phyloP scores from a whole-genome alignment of 257 asterid genomes.

The Nicotiana paniculata region DNA sequence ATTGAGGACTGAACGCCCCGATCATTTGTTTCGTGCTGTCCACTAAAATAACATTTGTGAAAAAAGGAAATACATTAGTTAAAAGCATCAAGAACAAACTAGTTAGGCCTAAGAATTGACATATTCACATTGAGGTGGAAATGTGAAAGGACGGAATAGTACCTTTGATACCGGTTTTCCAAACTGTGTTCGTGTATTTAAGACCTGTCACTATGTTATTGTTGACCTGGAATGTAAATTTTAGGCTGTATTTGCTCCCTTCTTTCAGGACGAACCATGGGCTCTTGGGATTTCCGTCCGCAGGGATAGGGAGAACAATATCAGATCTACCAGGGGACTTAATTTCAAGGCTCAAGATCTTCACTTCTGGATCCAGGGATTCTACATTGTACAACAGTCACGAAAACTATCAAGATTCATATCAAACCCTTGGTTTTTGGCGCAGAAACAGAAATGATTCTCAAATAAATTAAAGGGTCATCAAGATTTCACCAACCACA shows the following conservation, averaged over 20 bases:
- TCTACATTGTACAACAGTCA: constrained; percentile 23
- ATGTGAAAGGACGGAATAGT: background rate
- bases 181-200: constrained; percentile 56
- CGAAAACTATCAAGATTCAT: background rate
- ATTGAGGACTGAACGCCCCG: constrained; percentile 94
- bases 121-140: background rate
- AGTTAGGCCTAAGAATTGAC: background rate
- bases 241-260: constrained; percentile 58
- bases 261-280: constrained; percentile 69
- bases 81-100: background rate
- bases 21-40: constrained; percentile 90
- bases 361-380: constrained; percentile 67
- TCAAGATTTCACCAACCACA: background rate
- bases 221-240: constrained; percentile 54
- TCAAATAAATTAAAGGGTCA: background rate
- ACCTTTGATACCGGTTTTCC: constrained; percentile 80
- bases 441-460: background rate
- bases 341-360: constrained; percentile 50
- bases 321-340: constrained; percentile 57
- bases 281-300: constrained; percentile 49
- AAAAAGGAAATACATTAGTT: background rate
- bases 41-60: constrained; percentile 33
- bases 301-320: constrained; percentile 54
- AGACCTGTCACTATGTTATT: constrained; percentile 70
- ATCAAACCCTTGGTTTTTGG: background rate